Conservation (phyloP, 2,329 filamentous ascomycete species). For the Penicillium sp. region DNA sequence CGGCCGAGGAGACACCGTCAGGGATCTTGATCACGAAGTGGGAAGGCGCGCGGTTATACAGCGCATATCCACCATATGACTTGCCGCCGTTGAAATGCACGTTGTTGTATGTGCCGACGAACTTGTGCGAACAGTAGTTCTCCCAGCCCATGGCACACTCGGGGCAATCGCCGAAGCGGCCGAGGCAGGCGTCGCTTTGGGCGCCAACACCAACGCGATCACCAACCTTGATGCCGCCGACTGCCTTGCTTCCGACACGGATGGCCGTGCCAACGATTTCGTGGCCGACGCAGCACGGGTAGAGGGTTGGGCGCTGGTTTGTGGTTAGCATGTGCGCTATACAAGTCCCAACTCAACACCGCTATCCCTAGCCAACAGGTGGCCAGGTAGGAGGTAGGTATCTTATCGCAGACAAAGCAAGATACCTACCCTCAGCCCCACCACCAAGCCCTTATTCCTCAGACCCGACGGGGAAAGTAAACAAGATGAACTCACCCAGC, state of each 20-base stretch:
- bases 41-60: slow-evolving; percentile 59
- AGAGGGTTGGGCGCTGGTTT: slow-evolving; percentile 35
- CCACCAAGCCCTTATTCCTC: not conserved
- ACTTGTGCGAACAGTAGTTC: slow-evolving; percentile 40
- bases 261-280: slow-evolving; percentile 68
- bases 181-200: slow-evolving; percentile 61
- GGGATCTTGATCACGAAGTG: slow-evolving; percentile 68
- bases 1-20: slow-evolving; percentile 52
- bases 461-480: not conserved
- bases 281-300: slow-evolving; percentile 63
- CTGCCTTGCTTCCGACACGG: slow-evolving; percentile 56
- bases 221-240: slow-evolving; percentile 36
- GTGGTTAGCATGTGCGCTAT: no score
- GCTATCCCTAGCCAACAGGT: no score
- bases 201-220: slow-evolving; percentile 62
- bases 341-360: no score
- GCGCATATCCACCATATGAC: slow-evolving; percentile 69
- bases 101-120: slow-evolving; percentile 40
- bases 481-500: slow-evolving; percentile 36
- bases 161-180: slow-evolving; percentile 53
- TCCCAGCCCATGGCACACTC: slow-evolving; percentile 54
- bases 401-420: no score
- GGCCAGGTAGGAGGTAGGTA: slow-evolving; percentile 3
- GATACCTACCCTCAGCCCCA: no score
- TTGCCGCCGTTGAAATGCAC: slow-evolving; percentile 57